Evolutionary conservation across 2,329 filamentous ascomycete species (phyloP).

Genomic region (Pseudopyricularia cyperi): DNA sequence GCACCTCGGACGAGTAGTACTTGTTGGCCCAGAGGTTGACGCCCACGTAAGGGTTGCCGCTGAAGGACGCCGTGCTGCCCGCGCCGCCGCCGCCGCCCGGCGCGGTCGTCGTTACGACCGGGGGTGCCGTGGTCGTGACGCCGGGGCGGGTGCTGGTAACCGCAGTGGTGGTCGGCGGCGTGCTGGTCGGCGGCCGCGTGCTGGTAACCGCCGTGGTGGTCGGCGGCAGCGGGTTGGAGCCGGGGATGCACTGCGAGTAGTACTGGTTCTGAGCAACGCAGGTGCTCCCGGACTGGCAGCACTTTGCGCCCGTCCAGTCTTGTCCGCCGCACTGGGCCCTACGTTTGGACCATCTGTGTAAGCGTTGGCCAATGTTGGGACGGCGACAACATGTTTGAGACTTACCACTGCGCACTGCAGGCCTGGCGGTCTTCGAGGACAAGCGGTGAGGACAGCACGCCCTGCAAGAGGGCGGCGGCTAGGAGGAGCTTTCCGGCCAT

Average conservation of each 20-base stretch:
- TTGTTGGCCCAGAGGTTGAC: slow-evolving; percentile 38
- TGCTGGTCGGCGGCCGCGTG: slow-evolving; percentile 53
- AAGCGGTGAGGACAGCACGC: slow-evolving; percentile 1
- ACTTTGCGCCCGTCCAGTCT: slow-evolving; percentile 17
- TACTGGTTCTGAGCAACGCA: slow-evolving; percentile 19
- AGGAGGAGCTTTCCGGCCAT: slow-evolving; percentile 2
- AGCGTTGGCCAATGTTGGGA: background rate
- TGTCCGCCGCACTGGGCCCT: slow-evolving; percentile 21
- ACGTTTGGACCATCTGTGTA: background rate
- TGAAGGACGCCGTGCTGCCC: slow-evolving; percentile 55
- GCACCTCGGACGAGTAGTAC: slow-evolving; percentile 42
- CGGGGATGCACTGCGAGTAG: slow-evolving; percentile 23
- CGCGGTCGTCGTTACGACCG: slow-evolving; percentile 6
- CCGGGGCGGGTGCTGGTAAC: background rate
- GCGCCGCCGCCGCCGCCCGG: slow-evolving; percentile 27
- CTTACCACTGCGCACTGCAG: slow-evolving; percentile 1
- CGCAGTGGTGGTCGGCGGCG: slow-evolving; percentile 44
- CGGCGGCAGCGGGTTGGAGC: slow-evolving; percentile 50
- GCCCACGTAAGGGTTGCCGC: slow-evolving; percentile 41
- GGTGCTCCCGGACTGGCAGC: slow-evolving; percentile 14
- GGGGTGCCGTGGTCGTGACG: background rate
- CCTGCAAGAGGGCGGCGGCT: slow-evolving; percentile 2
- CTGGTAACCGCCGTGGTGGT: slow-evolving; percentile 32
- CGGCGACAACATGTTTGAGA: too few relatives aligned
- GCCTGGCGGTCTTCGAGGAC: slow-evolving; percentile 1